Percentiles rank a stretch among this genome's conserved stretches.
phyloP scores from a whole-genome alignment of 208 protist genomes.

The Leishmania tropica region DNA sequence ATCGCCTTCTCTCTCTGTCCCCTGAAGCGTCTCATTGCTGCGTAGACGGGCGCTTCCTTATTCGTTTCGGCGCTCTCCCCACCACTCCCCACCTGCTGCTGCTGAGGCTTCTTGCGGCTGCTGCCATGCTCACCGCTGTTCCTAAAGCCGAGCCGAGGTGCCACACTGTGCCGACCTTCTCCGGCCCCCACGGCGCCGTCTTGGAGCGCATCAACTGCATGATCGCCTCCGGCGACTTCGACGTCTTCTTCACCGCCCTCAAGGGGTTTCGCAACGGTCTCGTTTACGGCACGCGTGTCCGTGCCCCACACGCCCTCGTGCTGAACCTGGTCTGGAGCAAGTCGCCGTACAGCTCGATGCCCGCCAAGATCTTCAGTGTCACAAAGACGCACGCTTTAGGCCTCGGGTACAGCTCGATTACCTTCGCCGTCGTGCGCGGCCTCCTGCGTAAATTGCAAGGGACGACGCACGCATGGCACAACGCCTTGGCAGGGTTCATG shows the following conservation, averaged over 20 bases:
- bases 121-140: neutral
- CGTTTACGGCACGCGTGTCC: constrained; percentile 84
- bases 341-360: constrained; percentile 58
- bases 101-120: neutral
- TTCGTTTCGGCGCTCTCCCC: neutral
- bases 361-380: constrained; percentile 59
- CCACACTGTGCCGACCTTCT: constrained; percentile 8
- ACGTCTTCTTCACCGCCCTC: constrained; percentile 65
- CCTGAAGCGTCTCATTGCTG: neutral
- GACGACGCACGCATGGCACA: constrained; percentile 58
- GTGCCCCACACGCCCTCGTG: constrained; percentile 88
- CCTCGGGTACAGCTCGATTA: constrained; percentile 63
- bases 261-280: constrained; percentile 89
- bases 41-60: too few species aligned
- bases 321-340: constrained; percentile 88
- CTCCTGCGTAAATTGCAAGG: constrained; percentile 47
- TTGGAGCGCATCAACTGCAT: constrained; percentile 54
- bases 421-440: constrained; percentile 64
- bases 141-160: neutral
- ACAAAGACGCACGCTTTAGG: constrained; percentile 74
- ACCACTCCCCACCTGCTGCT: neutral
- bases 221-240: constrained; percentile 68
- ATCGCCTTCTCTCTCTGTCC: too few species aligned
- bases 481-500: constrained; percentile 75
- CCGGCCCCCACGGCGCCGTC: constrained; percentile 24